Evolutionary conservation across 2,329 filamentous ascomycete genomes (phyloP), one percentile per base, ranked within the genome.

Genomic region (Ophiostoma triangulosporum): DNA sequence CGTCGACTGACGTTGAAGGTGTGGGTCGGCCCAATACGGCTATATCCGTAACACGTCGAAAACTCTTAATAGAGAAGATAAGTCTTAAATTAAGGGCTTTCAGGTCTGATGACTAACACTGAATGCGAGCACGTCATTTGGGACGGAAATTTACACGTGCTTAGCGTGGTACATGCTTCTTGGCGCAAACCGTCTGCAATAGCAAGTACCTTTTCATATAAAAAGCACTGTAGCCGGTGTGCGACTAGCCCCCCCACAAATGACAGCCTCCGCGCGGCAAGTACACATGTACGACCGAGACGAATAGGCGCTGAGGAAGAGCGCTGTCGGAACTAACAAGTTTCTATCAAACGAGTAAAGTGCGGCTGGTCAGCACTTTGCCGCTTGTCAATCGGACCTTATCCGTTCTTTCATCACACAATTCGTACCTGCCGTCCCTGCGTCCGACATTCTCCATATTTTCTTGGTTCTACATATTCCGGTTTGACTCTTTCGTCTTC

Each of bases 101-200:
- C 15, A 17, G 15, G 6, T 9, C 6, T 40, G 36, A 43, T 43
- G 38, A 43, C 38, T 43, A 43, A 43, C 38, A 43, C 51, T 43
- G 26, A 45, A 27, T 46, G 35, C 36, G 50, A 55, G 49, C 54
- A 55, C 54, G 54, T 55, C 54, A 55, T 52, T 48, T 49, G 24
- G 14, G 29, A 32, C 17, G 31, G 46, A 24, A 53, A 27, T 48
- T 38, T 40, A 29, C 36, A 36, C 12, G 2, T 14, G 22, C 26
- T 27, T 40, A 51, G 48, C n/a, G 14, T 9, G 31, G 53, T 54
- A 54, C 53, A 7, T 51, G 3, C 1, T 6, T 26, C 32, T 17
- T n/a, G 14, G 12, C 14, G 6, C 4, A 4, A n/a, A 15, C 4
- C 29, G 6, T 31, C 17, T 46, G 26, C 15, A 11, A n/a, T 2